Evolutionary conservation across 1,284 basidiomycete genomes (phyloP), one percentile per base, ranked within the genome.

Genomic region (Cutaneotrichosporon arboriforme): DNA sequence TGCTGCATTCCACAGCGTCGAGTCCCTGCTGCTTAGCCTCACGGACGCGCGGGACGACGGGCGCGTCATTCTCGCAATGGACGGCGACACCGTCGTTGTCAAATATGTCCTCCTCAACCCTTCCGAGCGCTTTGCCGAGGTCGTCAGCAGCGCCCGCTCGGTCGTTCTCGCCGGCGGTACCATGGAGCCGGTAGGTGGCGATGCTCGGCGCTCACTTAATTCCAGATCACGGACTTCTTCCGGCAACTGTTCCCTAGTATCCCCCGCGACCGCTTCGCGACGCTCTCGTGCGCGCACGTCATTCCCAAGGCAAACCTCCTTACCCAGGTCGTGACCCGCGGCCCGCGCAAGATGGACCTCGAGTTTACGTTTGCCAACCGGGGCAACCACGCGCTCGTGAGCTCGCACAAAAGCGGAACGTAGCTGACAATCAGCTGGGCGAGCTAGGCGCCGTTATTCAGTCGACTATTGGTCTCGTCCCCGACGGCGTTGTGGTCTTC

Each of bases 21-120:
- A 97, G 73, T 78, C 84, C 20, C 90, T 97, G 66, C 81, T 98
- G 62, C 69, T 90, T 2, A 85, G 89, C 0, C 77, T 98, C 20
- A 86, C 86, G 1, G 84, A 88, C 58, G 81, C 86, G 0, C 85
- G 84, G 59, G 85, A 89, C 61, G 92, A 96, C 53, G 77, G 83
- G 22, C 73, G 80, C 2, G 67, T 81, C 34, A 63, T 77, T 8
- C 58, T 77, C 1, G 67, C 69, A n/a, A 44, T 49, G 21, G 54
- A 80, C 36, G 13, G 52, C 18, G 44, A 43, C 34, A 35, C 47
- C 41, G 49, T 51, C 1, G 77, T 88, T 0, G 78, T 97, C 51
- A 91, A 88, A 65, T 98, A 97, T 67, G 88, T 97, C 61, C 83
- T 94, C 34, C 81, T 98, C n/a, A 96, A 98, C 65, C 93, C 94